phyloP scores from a whole-genome alignment of 2,329 filamentous ascomycete species.

The Pseudocercospora musae region DNA sequence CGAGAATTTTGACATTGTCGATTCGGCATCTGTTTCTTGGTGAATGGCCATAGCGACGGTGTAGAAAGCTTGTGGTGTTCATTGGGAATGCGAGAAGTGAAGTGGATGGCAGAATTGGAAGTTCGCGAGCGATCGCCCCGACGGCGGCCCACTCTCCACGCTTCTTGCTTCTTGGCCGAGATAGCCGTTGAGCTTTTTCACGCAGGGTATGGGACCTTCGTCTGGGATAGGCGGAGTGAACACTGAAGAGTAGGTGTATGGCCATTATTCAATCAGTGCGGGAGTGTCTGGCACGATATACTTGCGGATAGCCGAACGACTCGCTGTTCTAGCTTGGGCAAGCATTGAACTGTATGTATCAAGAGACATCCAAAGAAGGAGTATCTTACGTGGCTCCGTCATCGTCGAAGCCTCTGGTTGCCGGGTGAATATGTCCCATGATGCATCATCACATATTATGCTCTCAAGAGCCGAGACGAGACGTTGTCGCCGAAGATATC shows the following conservation, averaged over 20 bases:
- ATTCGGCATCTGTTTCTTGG: not conserved
- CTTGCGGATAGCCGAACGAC: too few species aligned
- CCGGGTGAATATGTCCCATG: constrained; percentile 1
- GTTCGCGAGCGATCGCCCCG: not conserved
- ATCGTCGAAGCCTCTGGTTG: not conserved
- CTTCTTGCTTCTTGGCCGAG: constrained; percentile 16
- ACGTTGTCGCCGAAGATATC: not conserved
- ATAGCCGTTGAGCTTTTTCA: constrained; percentile 11
- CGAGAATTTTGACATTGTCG: not conserved
- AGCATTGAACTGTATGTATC: too few species aligned
- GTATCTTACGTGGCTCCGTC: too few species aligned
- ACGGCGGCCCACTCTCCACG: not conserved
- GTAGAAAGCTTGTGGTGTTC: not conserved
- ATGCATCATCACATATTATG: not conserved
- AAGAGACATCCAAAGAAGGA: too few species aligned
- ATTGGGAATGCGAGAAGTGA: not conserved
- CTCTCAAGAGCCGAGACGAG: not conserved
- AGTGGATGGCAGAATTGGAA: not conserved
- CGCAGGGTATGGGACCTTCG: not conserved
- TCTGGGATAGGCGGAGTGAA: not conserved
- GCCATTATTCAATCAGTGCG: not conserved
- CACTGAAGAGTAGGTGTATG: not conserved
- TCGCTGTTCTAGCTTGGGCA: too few species aligned
- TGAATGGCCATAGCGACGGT: not conserved
- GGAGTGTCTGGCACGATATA: too few species aligned